Conservation (phyloP, 202 grass and related monocot species). For the Eragrostis tef region DNA sequence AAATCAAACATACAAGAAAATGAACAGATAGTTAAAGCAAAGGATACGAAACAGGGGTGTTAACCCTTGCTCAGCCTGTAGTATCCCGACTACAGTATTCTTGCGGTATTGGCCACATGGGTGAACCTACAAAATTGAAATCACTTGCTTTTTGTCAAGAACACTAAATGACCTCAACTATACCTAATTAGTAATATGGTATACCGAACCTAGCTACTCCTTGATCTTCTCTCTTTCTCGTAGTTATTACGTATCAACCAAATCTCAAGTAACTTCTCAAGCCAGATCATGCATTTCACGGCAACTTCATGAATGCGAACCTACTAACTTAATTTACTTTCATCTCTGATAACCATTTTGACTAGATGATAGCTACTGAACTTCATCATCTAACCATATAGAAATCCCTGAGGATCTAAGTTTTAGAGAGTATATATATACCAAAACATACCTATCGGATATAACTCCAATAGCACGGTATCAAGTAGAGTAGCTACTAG, state of each 20-base stretch:
- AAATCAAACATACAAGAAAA: background rate
- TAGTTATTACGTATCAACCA: background rate
- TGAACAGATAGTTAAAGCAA: constrained; percentile 33
- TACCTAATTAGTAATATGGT: constrained; percentile 13
- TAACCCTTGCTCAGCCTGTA: constrained; percentile 84
- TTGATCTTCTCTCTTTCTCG: background rate
- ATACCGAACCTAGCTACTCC: background rate
- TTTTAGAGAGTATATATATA: background rate
- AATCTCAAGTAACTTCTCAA: constrained; percentile 20
- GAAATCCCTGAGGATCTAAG: background rate
- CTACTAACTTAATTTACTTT: background rate
- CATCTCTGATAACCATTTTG: background rate
- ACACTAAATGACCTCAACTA: background rate
- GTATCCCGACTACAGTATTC: constrained; percentile 91
- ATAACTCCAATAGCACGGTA: background rate
- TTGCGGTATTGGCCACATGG: constrained; percentile 93
- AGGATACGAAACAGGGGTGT: constrained; percentile 86
- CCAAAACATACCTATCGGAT: background rate
- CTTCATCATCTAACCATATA: background rate
- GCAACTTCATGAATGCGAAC: constrained; percentile 1
- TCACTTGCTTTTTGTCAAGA: background rate
- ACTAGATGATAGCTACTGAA: background rate
- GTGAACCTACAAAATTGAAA: constrained; percentile 72
- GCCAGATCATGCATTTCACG: background rate
- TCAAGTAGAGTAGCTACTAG: constrained; percentile 1